A percentile compares a stretch with the other conserved stretches of the same genome.
Evolutionary conservation across 1,284 basidiomycete genomes (phyloP).

Genomic region (Mycocalia duriaeana): DNA sequence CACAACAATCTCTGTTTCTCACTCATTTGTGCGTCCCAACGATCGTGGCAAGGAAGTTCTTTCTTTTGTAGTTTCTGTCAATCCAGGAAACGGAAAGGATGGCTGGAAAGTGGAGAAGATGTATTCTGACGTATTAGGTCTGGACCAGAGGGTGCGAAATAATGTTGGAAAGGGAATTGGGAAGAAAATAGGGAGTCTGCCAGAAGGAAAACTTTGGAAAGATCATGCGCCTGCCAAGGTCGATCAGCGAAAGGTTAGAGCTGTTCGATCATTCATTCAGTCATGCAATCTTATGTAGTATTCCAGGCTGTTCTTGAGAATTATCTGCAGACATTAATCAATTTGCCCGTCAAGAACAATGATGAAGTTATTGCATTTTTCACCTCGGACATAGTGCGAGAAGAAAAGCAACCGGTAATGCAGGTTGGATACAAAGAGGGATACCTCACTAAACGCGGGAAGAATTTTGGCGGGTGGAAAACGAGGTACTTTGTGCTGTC

Average conservation of each 20-base stretch:
- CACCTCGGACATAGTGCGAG: constrained; percentile 81
- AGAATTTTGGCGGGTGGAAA: constrained; percentile 97
- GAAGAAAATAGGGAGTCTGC: constrained; percentile 78
- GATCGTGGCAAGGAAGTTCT: constrained; percentile 86
- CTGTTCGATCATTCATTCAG: constrained; percentile 7
- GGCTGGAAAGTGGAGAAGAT: constrained; percentile 92
- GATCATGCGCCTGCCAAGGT: constrained; percentile 96
- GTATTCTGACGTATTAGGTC: constrained; percentile 83
- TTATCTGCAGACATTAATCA: constrained; percentile 85
- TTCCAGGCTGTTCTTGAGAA: constrained; percentile 73
- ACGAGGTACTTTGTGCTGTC: constrained; percentile 91
- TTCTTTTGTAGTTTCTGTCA: constrained; percentile 71
- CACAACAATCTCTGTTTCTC: constrained; percentile 59
- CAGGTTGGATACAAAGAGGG: constrained; percentile 90
- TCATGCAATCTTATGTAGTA: constrained; percentile 6
- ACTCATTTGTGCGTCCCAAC: constrained; percentile 78
- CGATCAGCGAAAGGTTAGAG: constrained; percentile 84
- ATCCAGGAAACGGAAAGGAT: constrained; percentile 62
- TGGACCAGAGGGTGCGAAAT: constrained; percentile 70
- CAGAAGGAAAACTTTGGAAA: constrained; percentile 91
- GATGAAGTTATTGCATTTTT: constrained; percentile 90
- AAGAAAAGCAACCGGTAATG: constrained; percentile 67
- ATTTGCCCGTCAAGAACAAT: constrained; percentile 82
- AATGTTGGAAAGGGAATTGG: constrained; percentile 65
- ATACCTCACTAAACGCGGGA: constrained; percentile 93